phyloP scores from a whole-genome alignment of 306 rosid species.

The Trifolium repens region DNA sequence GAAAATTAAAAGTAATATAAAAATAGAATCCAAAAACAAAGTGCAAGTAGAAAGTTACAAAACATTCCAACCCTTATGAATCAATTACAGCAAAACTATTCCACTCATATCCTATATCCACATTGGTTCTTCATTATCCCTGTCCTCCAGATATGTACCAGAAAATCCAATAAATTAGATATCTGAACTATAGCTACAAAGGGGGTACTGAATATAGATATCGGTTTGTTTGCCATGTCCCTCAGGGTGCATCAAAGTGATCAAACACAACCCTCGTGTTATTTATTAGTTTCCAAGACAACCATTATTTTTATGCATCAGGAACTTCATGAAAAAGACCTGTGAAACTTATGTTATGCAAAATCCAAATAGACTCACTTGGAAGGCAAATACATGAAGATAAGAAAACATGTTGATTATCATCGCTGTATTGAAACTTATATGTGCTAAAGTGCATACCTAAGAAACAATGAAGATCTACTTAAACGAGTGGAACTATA shows the following conservation, averaged over 20 bases:
- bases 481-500: conserved; percentile 12
- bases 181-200: no score
- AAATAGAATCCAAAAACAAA: no score
- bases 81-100: no score
- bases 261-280: neutral
- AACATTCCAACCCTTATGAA: no score
- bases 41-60: no score
- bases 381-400: conserved; percentile 18
- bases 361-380: conserved; percentile 14
- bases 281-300: conserved; percentile 13
- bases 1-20: neutral
- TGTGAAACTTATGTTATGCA: conserved; percentile 9
- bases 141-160: no score
- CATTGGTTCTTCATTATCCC: no score
- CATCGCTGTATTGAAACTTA: neutral
- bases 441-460: conserved; percentile 10
- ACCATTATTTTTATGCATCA: neutral
- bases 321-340: neutral
- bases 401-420: neutral
- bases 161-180: no score
- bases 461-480: neutral
- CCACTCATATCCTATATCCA: no score
- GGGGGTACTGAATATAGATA: no score
- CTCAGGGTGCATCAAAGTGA: neutral
- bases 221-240: neutral